phyloP scores from a whole-genome alignment of 176 grass and related monocot genomes.

The Eleusine coracana region DNA sequence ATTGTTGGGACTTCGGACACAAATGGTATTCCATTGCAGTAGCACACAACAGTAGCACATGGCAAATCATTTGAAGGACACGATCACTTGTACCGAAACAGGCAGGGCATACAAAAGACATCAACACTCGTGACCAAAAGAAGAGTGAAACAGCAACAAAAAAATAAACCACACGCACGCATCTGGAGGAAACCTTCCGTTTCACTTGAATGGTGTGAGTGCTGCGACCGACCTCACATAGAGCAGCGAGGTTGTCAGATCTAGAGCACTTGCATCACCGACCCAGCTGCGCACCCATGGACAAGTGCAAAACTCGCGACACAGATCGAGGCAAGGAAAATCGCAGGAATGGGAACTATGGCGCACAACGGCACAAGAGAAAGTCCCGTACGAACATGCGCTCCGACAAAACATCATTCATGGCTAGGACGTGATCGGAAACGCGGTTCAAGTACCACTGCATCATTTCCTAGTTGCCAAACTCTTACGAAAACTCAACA shows the following conservation, averaged over 20 bases:
- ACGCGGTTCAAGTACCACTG: background rate
- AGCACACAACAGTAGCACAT: background rate
- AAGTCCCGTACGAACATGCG: background rate
- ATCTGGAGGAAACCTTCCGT: constrained; percentile 1
- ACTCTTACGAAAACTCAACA: background rate
- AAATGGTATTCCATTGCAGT: constrained; percentile 47
- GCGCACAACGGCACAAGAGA: background rate
- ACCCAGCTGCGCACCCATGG: background rate
- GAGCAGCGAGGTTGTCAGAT: background rate
- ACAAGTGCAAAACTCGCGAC: background rate
- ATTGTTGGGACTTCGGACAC: constrained; percentile 68
- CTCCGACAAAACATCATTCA: background rate
- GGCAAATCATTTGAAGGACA: background rate
- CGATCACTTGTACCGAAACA: too few relatives aligned
- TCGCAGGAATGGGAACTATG: background rate
- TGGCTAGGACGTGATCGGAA: background rate
- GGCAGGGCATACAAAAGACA: background rate
- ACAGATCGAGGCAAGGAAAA: too few relatives aligned
- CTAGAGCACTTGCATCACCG: background rate
- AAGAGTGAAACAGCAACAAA: background rate
- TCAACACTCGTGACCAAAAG: background rate
- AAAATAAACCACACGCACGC: fast-evolving
- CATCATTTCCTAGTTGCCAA: background rate
- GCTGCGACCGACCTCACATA: background rate
- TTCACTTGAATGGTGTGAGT: background rate